phyloP scores from a whole-genome alignment of 148 eudicot species.

The Rhododendron mucronatum region DNA sequence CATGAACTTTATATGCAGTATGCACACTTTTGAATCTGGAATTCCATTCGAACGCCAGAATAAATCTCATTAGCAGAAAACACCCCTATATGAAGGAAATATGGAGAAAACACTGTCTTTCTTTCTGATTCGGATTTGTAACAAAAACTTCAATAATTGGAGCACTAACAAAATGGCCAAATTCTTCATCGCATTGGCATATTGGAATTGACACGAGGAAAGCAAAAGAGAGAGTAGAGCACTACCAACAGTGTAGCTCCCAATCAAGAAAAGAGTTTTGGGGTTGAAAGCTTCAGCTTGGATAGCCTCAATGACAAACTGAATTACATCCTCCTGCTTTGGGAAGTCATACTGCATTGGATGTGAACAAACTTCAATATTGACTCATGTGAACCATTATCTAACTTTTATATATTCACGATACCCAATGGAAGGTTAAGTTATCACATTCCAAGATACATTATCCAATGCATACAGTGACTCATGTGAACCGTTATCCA shows the following conservation, averaged over 20 bases:
- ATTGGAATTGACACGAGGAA: neutral
- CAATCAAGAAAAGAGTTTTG: constrained; percentile 82
- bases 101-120: neutral
- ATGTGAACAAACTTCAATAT: constrained; percentile 2
- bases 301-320: constrained; percentile 89
- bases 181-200: neutral
- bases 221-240: constrained; percentile 14
- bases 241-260: constrained; percentile 92
- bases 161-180: neutral
- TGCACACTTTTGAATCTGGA: neutral
- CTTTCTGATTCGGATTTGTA: neutral
- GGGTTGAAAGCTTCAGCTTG: constrained; percentile 96
- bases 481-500: neutral
- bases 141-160: neutral
- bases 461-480: neutral
- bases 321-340: constrained; percentile 86
- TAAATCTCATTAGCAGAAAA: neutral
- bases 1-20: neutral
- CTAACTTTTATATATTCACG: neutral
- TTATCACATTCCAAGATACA: neutral
- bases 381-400: neutral
- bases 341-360: constrained; percentile 90
- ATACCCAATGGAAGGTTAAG: neutral
- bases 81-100: neutral
- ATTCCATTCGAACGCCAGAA: neutral